Evolutionary conservation across 2,329 filamentous ascomycete genomes (phyloP), one percentile per base, ranked within the genome.

Genomic region (Fusarium musae): DNA sequence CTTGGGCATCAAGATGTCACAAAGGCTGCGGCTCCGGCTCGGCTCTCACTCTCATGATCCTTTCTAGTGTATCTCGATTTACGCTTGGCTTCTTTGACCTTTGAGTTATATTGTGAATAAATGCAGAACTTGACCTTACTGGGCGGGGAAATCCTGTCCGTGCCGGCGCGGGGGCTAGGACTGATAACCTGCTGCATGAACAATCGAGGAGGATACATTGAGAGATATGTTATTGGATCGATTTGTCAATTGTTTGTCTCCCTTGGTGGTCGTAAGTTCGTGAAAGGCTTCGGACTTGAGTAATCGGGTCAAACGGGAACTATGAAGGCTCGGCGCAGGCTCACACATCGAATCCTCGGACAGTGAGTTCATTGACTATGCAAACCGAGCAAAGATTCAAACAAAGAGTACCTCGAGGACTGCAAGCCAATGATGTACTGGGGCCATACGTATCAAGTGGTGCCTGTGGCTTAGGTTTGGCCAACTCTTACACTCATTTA

Each of bases 21-120:
- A 61, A 59, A 54, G 40, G 50, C 36, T 75, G 67, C 73, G 69
- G 73, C 63, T 77, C 70, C 74, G 67, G 58, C 46, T 72, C 58
- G 59, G 75, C 56, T 70, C 73, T 65, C 53, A 62, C 30, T 53
- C 32, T 30, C 37, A 61, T 56, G 50, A 66, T 52, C 47, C 23
- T 59, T 39, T 61, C 52, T 6, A 52, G 34, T 56, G 32, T 49
- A 62, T 50, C 36, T 49, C 56, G 40, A 63, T 52, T 49, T 34
- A 36, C 30, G 9, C 23, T 49, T 34, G 40, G 26, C 63, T 40
- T 63, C 37, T 40, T 53, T 57, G 28, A 36, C n/a, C 30, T 59
- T 43, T 58, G 49, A 65, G 49, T 69, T 23, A 39, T 21, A 52
- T 53, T 28, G 23, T n/a, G n/a, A 21, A 57, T 13, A 49, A 49